phyloP scores from a whole-genome alignment of 2,329 filamentous ascomycete genomes.

The Piedraia hortae region DNA sequence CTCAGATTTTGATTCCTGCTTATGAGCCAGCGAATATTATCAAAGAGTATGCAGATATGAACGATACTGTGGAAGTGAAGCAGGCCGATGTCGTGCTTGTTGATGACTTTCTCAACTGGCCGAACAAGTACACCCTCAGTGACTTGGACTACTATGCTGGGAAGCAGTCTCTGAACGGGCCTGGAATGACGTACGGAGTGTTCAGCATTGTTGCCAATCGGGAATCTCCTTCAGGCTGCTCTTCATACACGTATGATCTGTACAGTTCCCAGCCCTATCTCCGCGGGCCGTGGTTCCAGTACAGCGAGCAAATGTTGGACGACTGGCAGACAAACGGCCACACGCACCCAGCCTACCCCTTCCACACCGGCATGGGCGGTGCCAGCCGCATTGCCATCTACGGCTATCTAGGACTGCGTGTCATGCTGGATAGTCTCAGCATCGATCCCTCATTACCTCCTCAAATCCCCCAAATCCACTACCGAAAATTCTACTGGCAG shows the following conservation, averaged over 20 bases:
- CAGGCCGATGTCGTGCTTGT: slow-evolving; percentile 43
- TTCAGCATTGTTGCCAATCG: slow-evolving; percentile 40
- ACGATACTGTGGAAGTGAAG: slow-evolving; percentile 36
- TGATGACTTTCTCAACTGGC: slow-evolving; percentile 35
- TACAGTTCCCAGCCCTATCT: slow-evolving; percentile 36
- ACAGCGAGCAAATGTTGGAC: slow-evolving; percentile 41
- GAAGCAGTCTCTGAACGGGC: slow-evolving; percentile 38
- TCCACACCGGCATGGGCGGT: slow-evolving; percentile 43
- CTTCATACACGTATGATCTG: slow-evolving; percentile 38
- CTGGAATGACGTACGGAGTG: slow-evolving; percentile 46
- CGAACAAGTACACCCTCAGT: slow-evolving; percentile 25
- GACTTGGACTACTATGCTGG: slow-evolving; percentile 43
- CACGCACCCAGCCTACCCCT: slow-evolving; percentile 41
- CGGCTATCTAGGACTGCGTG: slow-evolving; percentile 36
- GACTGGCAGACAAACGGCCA: slow-evolving; percentile 32
- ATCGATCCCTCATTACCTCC: slow-evolving; percentile 37
- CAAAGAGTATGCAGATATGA: slow-evolving; percentile 37
- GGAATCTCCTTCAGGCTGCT: slow-evolving; percentile 37
- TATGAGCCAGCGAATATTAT: slow-evolving; percentile 30
- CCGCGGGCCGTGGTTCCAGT: slow-evolving; percentile 39
- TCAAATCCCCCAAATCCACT: slow-evolving; percentile 31
- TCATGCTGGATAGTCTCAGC: slow-evolving; percentile 30
- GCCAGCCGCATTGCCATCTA: slow-evolving; percentile 39
- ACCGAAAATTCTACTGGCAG: slow-evolving; percentile 38
- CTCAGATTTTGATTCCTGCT: slow-evolving; percentile 27